phyloP scores from a whole-genome alignment of 805 yeast species.

The Saturnispora halmiae region DNA sequence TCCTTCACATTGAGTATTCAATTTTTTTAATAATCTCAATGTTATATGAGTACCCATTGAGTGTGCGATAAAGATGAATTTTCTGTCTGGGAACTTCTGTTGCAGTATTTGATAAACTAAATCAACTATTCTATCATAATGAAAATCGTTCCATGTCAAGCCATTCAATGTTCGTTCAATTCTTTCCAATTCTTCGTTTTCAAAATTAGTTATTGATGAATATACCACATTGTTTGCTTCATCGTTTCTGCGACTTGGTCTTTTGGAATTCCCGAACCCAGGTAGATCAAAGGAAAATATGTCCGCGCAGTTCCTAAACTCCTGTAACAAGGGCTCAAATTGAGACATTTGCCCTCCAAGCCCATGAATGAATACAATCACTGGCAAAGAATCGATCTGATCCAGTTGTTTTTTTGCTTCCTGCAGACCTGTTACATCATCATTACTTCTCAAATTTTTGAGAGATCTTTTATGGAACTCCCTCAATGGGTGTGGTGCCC shows the following conservation, averaged over 20 bases:
- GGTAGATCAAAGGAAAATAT: constrained; percentile 74
- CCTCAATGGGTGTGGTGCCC: constrained; percentile 43
- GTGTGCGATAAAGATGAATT: constrained; percentile 40
- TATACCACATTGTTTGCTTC: constrained; percentile 6
- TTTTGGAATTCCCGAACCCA: constrained; percentile 65
- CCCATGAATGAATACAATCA: constrained; percentile 70
- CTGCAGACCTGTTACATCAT: constrained; percentile 14
- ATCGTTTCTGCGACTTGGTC: constrained; percentile 12
- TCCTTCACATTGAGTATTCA: constrained; percentile 29
- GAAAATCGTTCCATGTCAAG: constrained; percentile 35
- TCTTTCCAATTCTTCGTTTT: constrained; percentile 16
- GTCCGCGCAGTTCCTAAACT: constrained; percentile 52
- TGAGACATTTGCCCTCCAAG: constrained; percentile 85
- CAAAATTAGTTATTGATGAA: constrained; percentile 19
- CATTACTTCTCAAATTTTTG: constrained; percentile 12
- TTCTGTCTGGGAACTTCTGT: constrained; percentile 35
- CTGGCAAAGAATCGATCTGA: constrained; percentile 44
- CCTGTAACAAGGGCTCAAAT: constrained; percentile 63
- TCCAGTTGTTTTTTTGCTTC: constrained; percentile 20
- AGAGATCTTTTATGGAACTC: constrained; percentile 26
- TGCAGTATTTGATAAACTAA: constrained; percentile 32
- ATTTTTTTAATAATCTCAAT: constrained; percentile 31
- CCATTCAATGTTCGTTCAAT: constrained; percentile 23
- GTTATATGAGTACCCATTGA: constrained; percentile 50
- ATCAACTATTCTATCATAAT: constrained; percentile 34